phyloP scores from a whole-genome alignment of 2,329 filamentous ascomycete genomes.

The Neophaeococcomyces aloes region DNA sequence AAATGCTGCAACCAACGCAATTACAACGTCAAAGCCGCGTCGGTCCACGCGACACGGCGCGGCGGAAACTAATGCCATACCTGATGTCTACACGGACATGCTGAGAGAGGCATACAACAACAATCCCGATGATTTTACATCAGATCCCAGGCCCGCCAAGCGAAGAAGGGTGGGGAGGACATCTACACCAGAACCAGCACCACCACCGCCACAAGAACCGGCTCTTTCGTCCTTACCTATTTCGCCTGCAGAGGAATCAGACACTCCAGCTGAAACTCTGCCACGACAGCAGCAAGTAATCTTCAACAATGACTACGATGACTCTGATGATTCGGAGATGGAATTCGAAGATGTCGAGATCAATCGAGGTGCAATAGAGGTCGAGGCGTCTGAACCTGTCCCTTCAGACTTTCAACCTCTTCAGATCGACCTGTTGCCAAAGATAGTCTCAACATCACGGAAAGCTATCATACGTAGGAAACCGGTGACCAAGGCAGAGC shows the following conservation, averaged over 20 bases:
- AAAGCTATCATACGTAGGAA: conserved; percentile 33
- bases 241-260: neutral
- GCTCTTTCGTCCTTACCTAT: neutral
- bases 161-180: conserved; percentile 27
- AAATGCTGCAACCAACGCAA: neutral
- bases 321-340: conserved; percentile 45
- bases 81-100: conserved; percentile 33
- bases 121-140: conserved; percentile 14
- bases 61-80: conserved; percentile 23
- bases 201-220: conserved; percentile 6
- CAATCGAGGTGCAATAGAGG: conserved; percentile 28
- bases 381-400: conserved; percentile 18
- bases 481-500: conserved; percentile 47
- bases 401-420: conserved; percentile 31
- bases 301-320: conserved; percentile 26
- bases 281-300: conserved; percentile 25
- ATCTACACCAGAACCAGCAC: neutral
- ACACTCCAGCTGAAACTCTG: conserved; percentile 15
- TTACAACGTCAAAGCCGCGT: conserved; percentile 8
- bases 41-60: conserved; percentile 14
- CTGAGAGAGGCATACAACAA: conserved; percentile 24
- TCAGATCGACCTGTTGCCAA: conserved; percentile 26
- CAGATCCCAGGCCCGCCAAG: conserved; percentile 27
- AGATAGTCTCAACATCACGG: conserved; percentile 7
- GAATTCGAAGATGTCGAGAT: conserved; percentile 50